These are phyloP conservation scores for Gossypium australe DNA, from an alignment of 345 rosid species.

Conservation along the genomic window DNA sequence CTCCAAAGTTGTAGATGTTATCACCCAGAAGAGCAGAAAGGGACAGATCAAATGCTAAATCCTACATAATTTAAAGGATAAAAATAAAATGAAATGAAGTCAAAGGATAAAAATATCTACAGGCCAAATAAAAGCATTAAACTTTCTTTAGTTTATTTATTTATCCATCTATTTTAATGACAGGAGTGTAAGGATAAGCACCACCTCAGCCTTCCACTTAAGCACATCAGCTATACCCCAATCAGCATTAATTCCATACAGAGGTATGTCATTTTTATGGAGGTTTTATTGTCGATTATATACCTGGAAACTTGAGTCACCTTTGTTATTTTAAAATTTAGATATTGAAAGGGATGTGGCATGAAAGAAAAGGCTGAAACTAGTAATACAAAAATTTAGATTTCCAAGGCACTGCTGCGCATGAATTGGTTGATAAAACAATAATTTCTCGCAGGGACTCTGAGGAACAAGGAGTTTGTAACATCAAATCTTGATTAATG, in stretches of 20 bases:
- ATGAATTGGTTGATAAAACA: not conserved
- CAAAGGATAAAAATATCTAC: not conserved
- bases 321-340: not conserved
- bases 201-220: not conserved
- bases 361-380: not conserved
- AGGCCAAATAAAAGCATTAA: not conserved
- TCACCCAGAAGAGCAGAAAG: slow-evolving; percentile 98
- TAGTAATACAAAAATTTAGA: not conserved
- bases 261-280: not conserved
- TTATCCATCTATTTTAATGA: not conserved
- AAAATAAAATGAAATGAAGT: not conserved
- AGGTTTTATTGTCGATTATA: not conserved
- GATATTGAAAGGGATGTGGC: not conserved
- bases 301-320: not conserved
- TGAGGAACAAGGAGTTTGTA: not conserved
- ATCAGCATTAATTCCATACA: not conserved
- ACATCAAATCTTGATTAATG: not conserved
- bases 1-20: slow-evolving; percentile 97
- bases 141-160: slow-evolving; percentile 2
- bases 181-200: not conserved
- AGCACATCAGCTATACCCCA: not conserved
- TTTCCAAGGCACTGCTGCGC: not conserved
- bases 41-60: slow-evolving; percentile 95
- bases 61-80: slow-evolving; percentile 37
- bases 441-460: not conserved